These are phyloP conservation scores for Helotiales sp. DNA, from an alignment of 2,329 filamentous ascomycete species.

Conservation along the genomic window DNA sequence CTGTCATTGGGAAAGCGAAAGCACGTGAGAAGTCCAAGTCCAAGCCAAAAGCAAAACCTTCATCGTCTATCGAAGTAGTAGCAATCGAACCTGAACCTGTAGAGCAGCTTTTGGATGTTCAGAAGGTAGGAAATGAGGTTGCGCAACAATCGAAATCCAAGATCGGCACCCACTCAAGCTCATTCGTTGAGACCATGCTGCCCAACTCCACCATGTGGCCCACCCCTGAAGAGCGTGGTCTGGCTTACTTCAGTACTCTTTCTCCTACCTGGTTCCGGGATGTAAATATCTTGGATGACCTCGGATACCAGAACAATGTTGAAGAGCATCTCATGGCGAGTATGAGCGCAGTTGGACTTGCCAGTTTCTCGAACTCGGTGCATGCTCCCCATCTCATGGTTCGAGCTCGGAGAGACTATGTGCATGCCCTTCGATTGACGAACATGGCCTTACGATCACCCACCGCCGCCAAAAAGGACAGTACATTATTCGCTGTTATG, in stretches of 20 bases:
- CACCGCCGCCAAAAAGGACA: slow-evolving; percentile 49
- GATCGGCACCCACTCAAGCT: neutral
- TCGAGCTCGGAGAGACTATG: slow-evolving; percentile 51
- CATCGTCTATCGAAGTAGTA: neutral
- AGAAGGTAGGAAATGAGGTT: neutral
- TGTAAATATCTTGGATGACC: slow-evolving; percentile 52
- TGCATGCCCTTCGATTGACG: slow-evolving; percentile 49
- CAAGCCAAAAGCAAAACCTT: slow-evolving; percentile 7
- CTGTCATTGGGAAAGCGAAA: slow-evolving; percentile 50
- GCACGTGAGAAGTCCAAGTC: slow-evolving; percentile 31
- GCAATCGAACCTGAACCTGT: neutral
- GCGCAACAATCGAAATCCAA: slow-evolving; percentile 22
- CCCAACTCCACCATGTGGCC: slow-evolving; percentile 33
- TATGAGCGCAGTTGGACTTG: slow-evolving; percentile 55
- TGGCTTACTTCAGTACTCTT: slow-evolving; percentile 25
- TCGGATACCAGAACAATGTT: slow-evolving; percentile 40
- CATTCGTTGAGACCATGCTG: slow-evolving; percentile 30
- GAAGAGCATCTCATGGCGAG: slow-evolving; percentile 49
- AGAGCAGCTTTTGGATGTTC: neutral
- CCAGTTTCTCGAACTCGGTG: slow-evolving; percentile 46
- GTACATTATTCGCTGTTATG: slow-evolving; percentile 54
- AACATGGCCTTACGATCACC: slow-evolving; percentile 50
- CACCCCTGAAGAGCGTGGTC: slow-evolving; percentile 28
- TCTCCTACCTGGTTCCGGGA: slow-evolving; percentile 36
- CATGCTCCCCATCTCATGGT: slow-evolving; percentile 42